These are phyloP conservation scores for Thymus quinquecostatus DNA, from an alignment of 257 asterid genomes.

Conservation along the genomic window DNA sequence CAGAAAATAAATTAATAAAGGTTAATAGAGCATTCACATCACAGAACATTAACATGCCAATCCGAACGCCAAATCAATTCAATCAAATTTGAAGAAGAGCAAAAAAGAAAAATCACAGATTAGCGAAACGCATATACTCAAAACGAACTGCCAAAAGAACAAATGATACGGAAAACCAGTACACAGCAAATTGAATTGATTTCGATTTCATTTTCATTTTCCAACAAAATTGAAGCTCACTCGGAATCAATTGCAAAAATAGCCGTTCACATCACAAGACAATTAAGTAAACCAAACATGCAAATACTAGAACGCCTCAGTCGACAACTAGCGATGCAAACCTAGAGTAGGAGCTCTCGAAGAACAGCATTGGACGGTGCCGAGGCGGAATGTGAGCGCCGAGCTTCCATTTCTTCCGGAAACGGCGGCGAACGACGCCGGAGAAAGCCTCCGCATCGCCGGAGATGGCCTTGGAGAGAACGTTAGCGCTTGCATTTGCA, in stretches of 20 bases:
- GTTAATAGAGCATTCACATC: background rate
- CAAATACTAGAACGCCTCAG: conserved; percentile 10
- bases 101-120: background rate
- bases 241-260: background rate
- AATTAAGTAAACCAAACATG: conserved; percentile 9
- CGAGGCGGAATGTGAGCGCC: conserved; percentile 34
- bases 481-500: conserved; percentile 51
- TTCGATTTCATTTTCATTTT: background rate
- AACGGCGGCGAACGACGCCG: conserved; percentile 32
- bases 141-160: background rate
- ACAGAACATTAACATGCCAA: conserved; percentile 25
- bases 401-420: conserved; percentile 32
- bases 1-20: background rate
- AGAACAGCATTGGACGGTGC: conserved; percentile 46
- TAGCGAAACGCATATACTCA: background rate
- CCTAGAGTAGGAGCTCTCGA: conserved; percentile 46
- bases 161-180: background rate
- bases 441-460: conserved; percentile 29
- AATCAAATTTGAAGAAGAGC: background rate
- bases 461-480: conserved; percentile 38
- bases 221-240: conserved; percentile 13
- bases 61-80: background rate
- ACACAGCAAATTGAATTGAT: conserved; percentile 7
- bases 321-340: conserved; percentile 19
- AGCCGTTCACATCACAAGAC: background rate